Evolutionary conservation across 228 moss, liverwort and hornwort genomes (phyloP).

Genomic region (Sphagnum fallax): DNA sequence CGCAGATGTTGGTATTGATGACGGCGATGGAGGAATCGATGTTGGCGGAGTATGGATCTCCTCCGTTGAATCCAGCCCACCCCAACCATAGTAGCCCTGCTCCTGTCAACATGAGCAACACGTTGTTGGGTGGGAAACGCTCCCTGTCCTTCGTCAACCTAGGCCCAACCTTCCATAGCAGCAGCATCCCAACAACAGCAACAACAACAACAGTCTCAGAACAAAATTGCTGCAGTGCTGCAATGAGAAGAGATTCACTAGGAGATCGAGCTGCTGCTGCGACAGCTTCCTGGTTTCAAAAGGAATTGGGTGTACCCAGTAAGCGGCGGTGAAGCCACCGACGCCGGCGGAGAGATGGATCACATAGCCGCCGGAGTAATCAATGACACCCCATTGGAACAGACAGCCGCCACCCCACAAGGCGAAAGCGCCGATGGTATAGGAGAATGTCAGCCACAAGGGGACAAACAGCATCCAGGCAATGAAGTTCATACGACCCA

Average conservation of each 20-base stretch:
- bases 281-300: too few species aligned
- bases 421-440: conserved; percentile 32
- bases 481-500: conserved; percentile 37
- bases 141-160: conserved; percentile 56
- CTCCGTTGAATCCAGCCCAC: conserved; percentile 92
- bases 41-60: conserved; percentile 52
- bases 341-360: conserved; percentile 43
- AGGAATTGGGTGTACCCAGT: conserved; percentile 17
- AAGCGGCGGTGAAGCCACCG: conserved; percentile 39
- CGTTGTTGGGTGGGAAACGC: conserved; percentile 78
- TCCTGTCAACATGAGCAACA: conserved; percentile 74
- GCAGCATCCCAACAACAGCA: too few species aligned
- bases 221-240: too few species aligned
- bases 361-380: conserved; percentile 36
- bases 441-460: conserved; percentile 40
- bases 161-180: conserved; percentile 54
- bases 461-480: conserved; percentile 47
- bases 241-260: too few species aligned
- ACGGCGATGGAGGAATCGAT: conserved; percentile 57
- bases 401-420: conserved; percentile 35
- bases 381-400: conserved; percentile 43
- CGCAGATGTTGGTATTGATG: conserved; percentile 64
- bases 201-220: too few species aligned
- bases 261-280: too few species aligned
- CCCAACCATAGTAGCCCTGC: conserved; percentile 92